A percentile compares a stretch with the other conserved stretches of the same genome.
These are phyloP conservation scores for Gossypium herbaceum DNA, from an alignment of 345 rosid genomes.

Conservation along the genomic window DNA sequence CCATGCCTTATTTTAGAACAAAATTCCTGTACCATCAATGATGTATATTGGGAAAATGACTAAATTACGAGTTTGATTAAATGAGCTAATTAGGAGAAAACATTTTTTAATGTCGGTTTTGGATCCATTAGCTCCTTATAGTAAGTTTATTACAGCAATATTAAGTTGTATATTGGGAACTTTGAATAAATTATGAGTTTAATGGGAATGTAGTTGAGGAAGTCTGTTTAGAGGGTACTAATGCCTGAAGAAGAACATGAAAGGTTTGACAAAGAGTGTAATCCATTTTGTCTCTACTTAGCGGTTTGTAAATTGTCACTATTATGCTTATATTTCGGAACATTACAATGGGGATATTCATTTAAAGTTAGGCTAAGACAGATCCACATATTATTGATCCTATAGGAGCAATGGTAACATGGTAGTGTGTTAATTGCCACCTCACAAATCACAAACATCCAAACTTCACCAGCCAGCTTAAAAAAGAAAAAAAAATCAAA, in stretches of 20 bases:
- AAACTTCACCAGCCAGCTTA: slow-evolving; percentile 12
- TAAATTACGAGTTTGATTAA: neutral
- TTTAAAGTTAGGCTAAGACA: neutral
- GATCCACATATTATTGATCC: neutral
- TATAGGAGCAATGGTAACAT: neutral
- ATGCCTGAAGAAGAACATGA: neutral
- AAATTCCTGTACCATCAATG: too few relatives aligned
- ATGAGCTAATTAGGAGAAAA: neutral
- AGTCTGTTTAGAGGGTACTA: neutral
- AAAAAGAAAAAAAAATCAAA: neutral
- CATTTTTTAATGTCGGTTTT: neutral
- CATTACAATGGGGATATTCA: neutral
- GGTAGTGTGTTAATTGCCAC: neutral
- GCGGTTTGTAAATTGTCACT: neutral
- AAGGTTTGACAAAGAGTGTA: neutral
- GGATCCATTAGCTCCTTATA: neutral
- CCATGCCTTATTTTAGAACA: too few relatives aligned
- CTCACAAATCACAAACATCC: slow-evolving; percentile 32
- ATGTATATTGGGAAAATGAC: too few relatives aligned
- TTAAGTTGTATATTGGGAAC: neutral
- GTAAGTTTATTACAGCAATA: neutral
- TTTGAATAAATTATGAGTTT: neutral
- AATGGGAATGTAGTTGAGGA: neutral
- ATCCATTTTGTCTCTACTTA: neutral
- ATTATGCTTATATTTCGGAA: neutral